Evolutionary conservation across 1,139 yeast species (phyloP).

Genomic region (Sugiyamaella pinicola): DNA sequence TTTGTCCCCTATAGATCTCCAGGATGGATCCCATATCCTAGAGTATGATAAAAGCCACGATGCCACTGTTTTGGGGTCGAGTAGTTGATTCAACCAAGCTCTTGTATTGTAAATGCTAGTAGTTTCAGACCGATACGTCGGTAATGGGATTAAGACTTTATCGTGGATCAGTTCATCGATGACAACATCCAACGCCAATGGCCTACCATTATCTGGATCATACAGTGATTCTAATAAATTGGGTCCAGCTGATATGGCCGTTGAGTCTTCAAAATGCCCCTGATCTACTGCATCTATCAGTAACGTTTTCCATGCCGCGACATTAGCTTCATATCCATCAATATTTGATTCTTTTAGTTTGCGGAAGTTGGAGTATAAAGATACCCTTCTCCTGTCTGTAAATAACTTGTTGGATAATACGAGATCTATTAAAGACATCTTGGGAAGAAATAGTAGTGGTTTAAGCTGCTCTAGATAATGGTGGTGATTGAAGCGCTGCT

Average conservation of each 20-base stretch:
- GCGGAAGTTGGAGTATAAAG: conserved; percentile 64
- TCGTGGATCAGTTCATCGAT: conserved; percentile 40
- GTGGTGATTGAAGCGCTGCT: not conserved
- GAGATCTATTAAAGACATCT: conserved; percentile 25
- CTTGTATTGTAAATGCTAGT: conserved; percentile 25
- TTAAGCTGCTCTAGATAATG: not conserved
- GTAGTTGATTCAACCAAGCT: conserved; percentile 11
- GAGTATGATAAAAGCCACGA: conserved; percentile 33
- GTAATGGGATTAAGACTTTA: conserved; percentile 34
- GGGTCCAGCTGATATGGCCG: conserved; percentile 36
- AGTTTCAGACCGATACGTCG: conserved; percentile 23
- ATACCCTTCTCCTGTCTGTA: conserved; percentile 55
- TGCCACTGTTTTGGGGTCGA: conserved; percentile 15
- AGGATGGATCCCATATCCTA: conserved; percentile 31
- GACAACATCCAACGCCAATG: conserved; percentile 42
- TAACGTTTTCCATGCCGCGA: conserved; percentile 60
- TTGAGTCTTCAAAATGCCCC: conserved; percentile 25
- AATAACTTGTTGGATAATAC: conserved; percentile 42
- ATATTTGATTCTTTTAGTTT: conserved; percentile 56
- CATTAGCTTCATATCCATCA: conserved; percentile 71
- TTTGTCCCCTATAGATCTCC: conserved; percentile 29
- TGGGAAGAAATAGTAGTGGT: conserved; percentile 5
- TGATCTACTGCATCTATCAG: conserved; percentile 37
- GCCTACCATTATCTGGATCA: conserved; percentile 39
- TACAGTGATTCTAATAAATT: conserved; percentile 36